phyloP scores from a whole-genome alignment of 2,329 filamentous ascomycete genomes.

The Hyphodiscus sp. region DNA sequence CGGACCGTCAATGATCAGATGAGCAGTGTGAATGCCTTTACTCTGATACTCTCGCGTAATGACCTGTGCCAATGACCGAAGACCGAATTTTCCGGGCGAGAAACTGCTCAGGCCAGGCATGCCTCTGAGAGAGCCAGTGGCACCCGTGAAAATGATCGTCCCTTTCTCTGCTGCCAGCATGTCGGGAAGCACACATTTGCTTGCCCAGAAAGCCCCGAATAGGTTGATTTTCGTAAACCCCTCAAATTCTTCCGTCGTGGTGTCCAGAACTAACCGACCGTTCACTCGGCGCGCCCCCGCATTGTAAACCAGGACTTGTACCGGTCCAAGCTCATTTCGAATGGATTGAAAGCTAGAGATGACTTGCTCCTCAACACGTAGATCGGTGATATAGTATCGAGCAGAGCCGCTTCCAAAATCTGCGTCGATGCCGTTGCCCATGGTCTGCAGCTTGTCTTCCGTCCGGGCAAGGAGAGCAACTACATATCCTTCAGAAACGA shows the following conservation, averaged over 20 bases:
- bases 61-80: slow-evolving; percentile 64
- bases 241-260: slow-evolving; percentile 16
- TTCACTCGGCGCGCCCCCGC: slow-evolving; percentile 18
- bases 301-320: slow-evolving; percentile 17
- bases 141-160: slow-evolving; percentile 70
- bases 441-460: slow-evolving; percentile 15
- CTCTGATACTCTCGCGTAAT: slow-evolving; percentile 76
- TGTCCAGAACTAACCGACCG: slow-evolving; percentile 15
- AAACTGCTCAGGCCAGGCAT: slow-evolving; percentile 63
- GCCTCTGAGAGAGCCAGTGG: slow-evolving; percentile 70
- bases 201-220: slow-evolving; percentile 18
- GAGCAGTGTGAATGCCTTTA: slow-evolving; percentile 72
- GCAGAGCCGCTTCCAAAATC: slow-evolving; percentile 10
- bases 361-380: slow-evolving; percentile 12
- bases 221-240: slow-evolving; percentile 21
- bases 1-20: slow-evolving; percentile 74
- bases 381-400: slow-evolving; percentile 16
- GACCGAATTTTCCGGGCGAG: slow-evolving; percentile 70
- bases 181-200: slow-evolving; percentile 15
- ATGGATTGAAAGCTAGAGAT: slow-evolving; percentile 20
- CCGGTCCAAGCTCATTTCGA: slow-evolving; percentile 9
- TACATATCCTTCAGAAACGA: slow-evolving; percentile 14
- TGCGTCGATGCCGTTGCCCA: slow-evolving; percentile 11
- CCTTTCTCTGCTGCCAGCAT: slow-evolving; percentile 14
- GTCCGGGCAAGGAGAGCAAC: slow-evolving; percentile 18